Percentiles rank a stretch among this genome's conserved stretches.
phyloP scores from a whole-genome alignment of 345 rosid genomes.

The Stellera chamaejasme region DNA sequence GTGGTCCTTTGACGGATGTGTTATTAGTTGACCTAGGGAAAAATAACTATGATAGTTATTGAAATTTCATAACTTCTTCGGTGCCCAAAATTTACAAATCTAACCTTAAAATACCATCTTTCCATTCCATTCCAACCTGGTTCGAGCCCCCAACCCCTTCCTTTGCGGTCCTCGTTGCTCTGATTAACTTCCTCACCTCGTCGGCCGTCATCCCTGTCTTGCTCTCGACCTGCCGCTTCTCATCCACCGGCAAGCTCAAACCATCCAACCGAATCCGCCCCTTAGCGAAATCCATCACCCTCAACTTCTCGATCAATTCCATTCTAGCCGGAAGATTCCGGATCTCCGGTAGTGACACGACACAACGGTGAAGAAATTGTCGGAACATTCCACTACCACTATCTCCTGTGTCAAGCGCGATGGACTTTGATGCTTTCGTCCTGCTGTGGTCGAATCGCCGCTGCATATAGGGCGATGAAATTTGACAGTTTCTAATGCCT shows the following conservation, averaged over 20 bases:
- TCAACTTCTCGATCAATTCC: constrained; percentile 46
- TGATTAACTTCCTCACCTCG: constrained; percentile 68
- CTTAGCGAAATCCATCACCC: constrained; percentile 34
- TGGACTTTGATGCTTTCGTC: constrained; percentile 24
- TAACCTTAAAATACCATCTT: too few relatives aligned
- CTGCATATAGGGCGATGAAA: constrained; percentile 26
- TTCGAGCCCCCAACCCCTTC: too few relatives aligned
- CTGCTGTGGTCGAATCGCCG: constrained; percentile 23
- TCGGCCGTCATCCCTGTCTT: constrained; percentile 28
- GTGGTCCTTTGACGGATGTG: too few relatives aligned
- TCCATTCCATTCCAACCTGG: too few relatives aligned
- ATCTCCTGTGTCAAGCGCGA: constrained; percentile 59
- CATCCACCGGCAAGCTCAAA: constrained; percentile 28
- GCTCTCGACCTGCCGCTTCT: constrained; percentile 9
- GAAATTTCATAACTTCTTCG: too few relatives aligned
- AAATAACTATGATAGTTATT: too few relatives aligned
- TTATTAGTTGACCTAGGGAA: too few relatives aligned
- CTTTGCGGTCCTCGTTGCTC: constrained; percentile 55
- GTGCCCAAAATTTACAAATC: too few relatives aligned
- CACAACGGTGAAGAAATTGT: constrained; percentile 55
- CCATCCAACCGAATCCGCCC: constrained; percentile 56
- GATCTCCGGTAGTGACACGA: constrained; percentile 33
- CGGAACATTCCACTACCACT: constrained; percentile 34
- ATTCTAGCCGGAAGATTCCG: constrained; percentile 26
- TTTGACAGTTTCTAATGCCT: constrained; percentile 27